Percentiles rank a stretch among this genome's conserved stretches.
phyloP scores from a whole-genome alignment of 2,329 filamentous ascomycete genomes.

The Curvularia lunata region DNA sequence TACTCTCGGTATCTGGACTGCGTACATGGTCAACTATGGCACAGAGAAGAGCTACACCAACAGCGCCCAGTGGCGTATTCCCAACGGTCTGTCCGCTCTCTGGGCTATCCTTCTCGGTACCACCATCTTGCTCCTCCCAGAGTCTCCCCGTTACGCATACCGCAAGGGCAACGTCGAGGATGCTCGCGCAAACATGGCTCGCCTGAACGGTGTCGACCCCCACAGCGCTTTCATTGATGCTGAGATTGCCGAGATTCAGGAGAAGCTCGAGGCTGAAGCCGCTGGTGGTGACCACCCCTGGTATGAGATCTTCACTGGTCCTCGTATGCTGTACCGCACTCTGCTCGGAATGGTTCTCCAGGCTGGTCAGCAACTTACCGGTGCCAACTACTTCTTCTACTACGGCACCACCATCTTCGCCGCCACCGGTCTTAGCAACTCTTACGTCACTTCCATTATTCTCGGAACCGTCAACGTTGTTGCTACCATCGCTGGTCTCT shows the following conservation, averaged over 20 bases:
- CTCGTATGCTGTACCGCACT: constrained; percentile 71
- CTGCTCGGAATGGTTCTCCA: constrained; percentile 68
- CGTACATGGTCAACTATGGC: constrained; percentile 63
- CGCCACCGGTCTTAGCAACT: constrained; percentile 51
- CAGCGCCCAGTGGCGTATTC: constrained; percentile 67
- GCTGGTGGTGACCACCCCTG: constrained; percentile 44
- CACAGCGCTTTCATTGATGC: constrained; percentile 61
- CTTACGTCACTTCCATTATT: constrained; percentile 57
- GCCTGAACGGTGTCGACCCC: constrained; percentile 61
- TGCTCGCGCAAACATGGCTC: constrained; percentile 60
- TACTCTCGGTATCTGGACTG: constrained; percentile 68
- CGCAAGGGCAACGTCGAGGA: constrained; percentile 59
- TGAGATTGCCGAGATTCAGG: constrained; percentile 63
- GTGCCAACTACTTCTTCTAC: constrained; percentile 60
- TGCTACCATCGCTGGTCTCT: constrained; percentile 55
- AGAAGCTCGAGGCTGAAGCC: constrained; percentile 62
- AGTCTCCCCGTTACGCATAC: constrained; percentile 65
- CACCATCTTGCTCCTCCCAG: constrained; percentile 62
- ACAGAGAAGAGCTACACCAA: constrained; percentile 59
- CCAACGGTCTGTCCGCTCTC: constrained; percentile 65
- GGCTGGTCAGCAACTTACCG: constrained; percentile 71
- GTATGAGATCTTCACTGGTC: constrained; percentile 68
- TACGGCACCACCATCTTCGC: constrained; percentile 57
- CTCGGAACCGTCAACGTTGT: constrained; percentile 58
- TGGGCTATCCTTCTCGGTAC: constrained; percentile 61